These are phyloP conservation scores for Corymbia calophylla DNA, from an alignment of 441 rosid genomes.

Conservation along the genomic window DNA sequence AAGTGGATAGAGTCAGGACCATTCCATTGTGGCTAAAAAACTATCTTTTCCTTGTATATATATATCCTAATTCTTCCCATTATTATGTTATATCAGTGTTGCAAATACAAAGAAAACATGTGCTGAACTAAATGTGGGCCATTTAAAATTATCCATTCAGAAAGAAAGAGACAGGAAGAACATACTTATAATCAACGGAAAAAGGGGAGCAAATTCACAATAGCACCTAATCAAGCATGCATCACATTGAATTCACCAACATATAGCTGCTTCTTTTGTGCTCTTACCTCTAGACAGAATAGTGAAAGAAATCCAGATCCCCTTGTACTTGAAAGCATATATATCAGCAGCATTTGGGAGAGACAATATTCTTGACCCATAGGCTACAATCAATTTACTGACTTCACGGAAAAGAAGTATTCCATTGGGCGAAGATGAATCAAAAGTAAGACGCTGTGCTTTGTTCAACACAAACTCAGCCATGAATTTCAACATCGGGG, in stretches of 20 bases:
- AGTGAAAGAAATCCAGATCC: conserved; percentile 91
- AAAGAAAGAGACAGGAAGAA: neutral
- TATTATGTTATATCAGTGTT: neutral
- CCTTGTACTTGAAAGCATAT: conserved; percentile 97
- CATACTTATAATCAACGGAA: neutral
- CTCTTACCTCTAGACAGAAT: conserved; percentile 88
- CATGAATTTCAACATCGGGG: conserved; percentile 93
- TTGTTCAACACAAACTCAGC: conserved; percentile 98
- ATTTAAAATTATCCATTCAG: neutral
- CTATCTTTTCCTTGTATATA: neutral
- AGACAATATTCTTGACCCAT: conserved; percentile 90
- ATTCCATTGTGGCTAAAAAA: neutral
- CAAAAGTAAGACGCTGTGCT: conserved; percentile 89
- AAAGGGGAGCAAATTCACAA: neutral
- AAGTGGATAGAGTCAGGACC: neutral
- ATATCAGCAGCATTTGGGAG: conserved; percentile 94
- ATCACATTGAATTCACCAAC: neutral
- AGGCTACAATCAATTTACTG: conserved; percentile 93
- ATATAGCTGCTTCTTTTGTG: neutral
- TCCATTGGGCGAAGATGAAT: conserved; percentile 97
- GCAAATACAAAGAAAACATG: neutral
- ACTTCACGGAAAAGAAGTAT: conserved; percentile 99
- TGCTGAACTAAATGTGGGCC: neutral
- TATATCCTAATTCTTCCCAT: neutral
- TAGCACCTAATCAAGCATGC: neutral